These are phyloP conservation scores for Stephanodiscus minutulus DNA, from an alignment of 108 stramenopile genomes.

Conservation along the genomic window DNA sequence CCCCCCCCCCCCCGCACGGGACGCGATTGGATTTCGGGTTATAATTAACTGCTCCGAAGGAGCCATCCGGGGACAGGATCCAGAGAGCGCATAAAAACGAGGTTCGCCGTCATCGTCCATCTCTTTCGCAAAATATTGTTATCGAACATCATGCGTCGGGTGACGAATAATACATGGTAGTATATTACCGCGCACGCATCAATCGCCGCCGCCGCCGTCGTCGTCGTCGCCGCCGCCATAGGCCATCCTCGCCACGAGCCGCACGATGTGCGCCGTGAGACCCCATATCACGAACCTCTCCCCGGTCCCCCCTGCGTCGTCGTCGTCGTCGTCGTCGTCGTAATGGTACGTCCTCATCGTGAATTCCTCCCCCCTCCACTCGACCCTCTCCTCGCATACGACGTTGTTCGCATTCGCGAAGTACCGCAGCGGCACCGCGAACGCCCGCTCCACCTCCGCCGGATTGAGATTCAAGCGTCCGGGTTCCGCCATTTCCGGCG, in stretches of 20 bases:
- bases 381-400: constrained; percentile 12
- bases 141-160: too few relatives aligned
- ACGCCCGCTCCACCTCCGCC: constrained; percentile 69
- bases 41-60: too few relatives aligned
- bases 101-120: too few relatives aligned
- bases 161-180: too few relatives aligned
- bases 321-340: constrained; percentile 16
- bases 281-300: constrained; percentile 65
- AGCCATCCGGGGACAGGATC: too few relatives aligned
- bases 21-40: too few relatives aligned
- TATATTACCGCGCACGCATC: too few relatives aligned
- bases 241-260: constrained; percentile 55
- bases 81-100: too few relatives aligned
- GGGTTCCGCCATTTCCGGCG: constrained; percentile 39
- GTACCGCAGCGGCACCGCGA: constrained; percentile 60
- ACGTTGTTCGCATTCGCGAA: constrained; percentile 45
- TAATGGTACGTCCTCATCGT: constrained; percentile 53
- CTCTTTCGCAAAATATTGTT: too few relatives aligned
- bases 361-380: constrained; percentile 55
- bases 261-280: constrained; percentile 66
- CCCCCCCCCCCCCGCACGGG: too few relatives aligned
- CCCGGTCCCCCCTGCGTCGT: neutral
- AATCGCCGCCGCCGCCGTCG: too few relatives aligned
- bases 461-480: constrained; percentile 39
- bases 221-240: neutral